Percentiles rank a stretch among this genome's conserved stretches.
Evolutionary conservation across 768 basidiomycete genomes (phyloP).

Genomic region (Lentinula boryana): DNA sequence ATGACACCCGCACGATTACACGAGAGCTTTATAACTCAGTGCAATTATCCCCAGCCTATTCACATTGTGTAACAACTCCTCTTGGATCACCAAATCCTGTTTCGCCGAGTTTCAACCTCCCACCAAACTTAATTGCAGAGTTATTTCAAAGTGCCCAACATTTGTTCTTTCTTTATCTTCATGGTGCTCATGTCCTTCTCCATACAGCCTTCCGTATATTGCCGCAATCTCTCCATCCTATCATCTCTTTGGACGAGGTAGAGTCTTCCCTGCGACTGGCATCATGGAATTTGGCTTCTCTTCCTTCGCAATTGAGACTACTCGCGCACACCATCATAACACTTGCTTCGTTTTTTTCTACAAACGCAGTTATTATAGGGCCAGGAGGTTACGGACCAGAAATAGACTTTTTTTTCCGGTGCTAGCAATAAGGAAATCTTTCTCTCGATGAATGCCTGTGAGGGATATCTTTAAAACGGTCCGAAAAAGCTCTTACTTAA

Average conservation of each 20-base stretch:
- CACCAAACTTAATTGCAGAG: neutral
- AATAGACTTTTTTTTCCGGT: too few relatives aligned
- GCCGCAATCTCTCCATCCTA: neutral
- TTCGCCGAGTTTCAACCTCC: neutral
- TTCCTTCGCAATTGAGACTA: neutral
- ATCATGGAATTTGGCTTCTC: slow-evolving; percentile 2
- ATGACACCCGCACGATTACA: too few relatives aligned
- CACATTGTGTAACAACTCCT: neutral
- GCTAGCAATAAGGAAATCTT: too few relatives aligned
- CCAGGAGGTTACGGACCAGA: neutral
- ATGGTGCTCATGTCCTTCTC: neutral
- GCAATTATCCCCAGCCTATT: too few relatives aligned
- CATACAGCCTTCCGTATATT: neutral
- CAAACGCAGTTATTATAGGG: slow-evolving; percentile 7
- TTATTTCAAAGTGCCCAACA: slow-evolving; percentile 1
- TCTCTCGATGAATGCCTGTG: too few relatives aligned
- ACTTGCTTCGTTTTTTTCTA: neutral
- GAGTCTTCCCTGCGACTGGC: neutral
- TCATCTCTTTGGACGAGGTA: neutral
- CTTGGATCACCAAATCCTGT: neutral
- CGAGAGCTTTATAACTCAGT: neutral
- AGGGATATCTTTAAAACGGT: too few relatives aligned
- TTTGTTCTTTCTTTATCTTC: neutral
- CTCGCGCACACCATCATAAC: slow-evolving; percentile 7
- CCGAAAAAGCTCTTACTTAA: too few relatives aligned